phyloP scores from a whole-genome alignment of 129 eudicot genomes.

The Deinandra increscens region DNA sequence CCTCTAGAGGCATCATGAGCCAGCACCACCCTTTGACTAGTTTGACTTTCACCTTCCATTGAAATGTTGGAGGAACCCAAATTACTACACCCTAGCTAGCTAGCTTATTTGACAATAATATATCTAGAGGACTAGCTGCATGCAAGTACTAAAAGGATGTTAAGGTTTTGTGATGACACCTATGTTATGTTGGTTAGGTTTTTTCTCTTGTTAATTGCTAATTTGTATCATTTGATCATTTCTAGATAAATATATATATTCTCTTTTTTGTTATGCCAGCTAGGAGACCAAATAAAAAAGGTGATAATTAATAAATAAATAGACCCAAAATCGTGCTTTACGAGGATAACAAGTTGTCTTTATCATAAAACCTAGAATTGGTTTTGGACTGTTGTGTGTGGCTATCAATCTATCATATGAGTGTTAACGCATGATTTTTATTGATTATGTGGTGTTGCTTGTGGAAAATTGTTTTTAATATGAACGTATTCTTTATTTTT shows the following conservation, averaged over 20 bases:
- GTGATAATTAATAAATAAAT: neutral
- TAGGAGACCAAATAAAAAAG: neutral
- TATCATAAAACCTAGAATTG: neutral
- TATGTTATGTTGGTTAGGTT: too few relatives aligned
- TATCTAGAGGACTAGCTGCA: neutral
- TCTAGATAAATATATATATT: slow-evolving; percentile 9
- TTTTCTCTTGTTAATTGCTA: slow-evolving; percentile 29
- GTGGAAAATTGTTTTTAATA: too few relatives aligned
- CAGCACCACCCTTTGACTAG: slow-evolving; percentile 43
- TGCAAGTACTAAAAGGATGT: neutral
- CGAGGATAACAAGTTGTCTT: neutral
- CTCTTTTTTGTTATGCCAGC: neutral
- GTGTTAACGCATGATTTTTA: neutral
- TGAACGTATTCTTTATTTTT: too few relatives aligned
- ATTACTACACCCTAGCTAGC: too few relatives aligned
- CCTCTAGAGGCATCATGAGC: slow-evolving; percentile 44
- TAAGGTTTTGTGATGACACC: slow-evolving; percentile 13
- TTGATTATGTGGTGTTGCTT: too few relatives aligned
- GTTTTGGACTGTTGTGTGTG: neutral
- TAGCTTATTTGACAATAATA: too few relatives aligned
- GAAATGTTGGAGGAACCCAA: too few relatives aligned
- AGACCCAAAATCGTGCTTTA: neutral
- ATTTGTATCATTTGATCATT: slow-evolving; percentile 5
- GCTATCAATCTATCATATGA: too few relatives aligned
- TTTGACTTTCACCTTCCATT: slow-evolving; percentile 25